phyloP scores from a whole-genome alignment of 352 stramenopile genomes.

The Phytophthora boehmeriae region DNA sequence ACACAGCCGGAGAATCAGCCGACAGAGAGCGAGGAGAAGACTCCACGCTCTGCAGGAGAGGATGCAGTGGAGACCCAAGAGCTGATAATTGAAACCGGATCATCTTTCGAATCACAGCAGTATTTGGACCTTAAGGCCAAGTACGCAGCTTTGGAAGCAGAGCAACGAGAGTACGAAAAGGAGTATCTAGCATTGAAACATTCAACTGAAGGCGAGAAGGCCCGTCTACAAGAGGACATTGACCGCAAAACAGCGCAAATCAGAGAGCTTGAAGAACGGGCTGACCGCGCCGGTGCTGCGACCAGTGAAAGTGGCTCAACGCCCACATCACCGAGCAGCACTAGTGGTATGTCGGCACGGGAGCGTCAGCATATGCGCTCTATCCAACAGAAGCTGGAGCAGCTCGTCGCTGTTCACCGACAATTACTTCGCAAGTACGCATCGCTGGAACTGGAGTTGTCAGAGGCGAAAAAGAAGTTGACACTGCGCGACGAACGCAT shows the following conservation, averaged over 20 bases:
- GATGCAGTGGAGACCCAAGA: constrained; percentile 20
- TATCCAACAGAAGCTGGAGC: constrained; percentile 91
- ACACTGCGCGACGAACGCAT: constrained; percentile 90
- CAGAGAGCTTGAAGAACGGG: constrained; percentile 61
- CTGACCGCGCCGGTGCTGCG: constrained; percentile 43
- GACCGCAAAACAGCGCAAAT: constrained; percentile 71
- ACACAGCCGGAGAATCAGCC: constrained; percentile 25
- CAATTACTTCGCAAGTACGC: constrained; percentile 92
- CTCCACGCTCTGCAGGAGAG: constrained; percentile 18
- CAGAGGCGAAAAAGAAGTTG: constrained; percentile 90
- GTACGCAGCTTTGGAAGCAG: constrained; percentile 59
- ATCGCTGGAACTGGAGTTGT: constrained; percentile 87
- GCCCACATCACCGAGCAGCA: constrained; percentile 34
- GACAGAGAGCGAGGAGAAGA: constrained; percentile 22
- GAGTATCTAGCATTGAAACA: constrained; percentile 67
- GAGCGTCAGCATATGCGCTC: constrained; percentile 89
- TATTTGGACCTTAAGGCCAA: constrained; percentile 48
- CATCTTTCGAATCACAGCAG: constrained; percentile 37
- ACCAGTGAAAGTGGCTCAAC: constrained; percentile 36
- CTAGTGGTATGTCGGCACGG: constrained; percentile 73
- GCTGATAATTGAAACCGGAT: constrained; percentile 26
- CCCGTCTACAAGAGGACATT: constrained; percentile 66
- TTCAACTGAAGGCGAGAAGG: constrained; percentile 62
- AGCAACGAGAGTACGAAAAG: constrained; percentile 74
- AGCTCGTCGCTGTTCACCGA: constrained; percentile 90